Base-by-base conservation (phyloP, 1,284 basidiomycete species). In the Acaromyces ingoldii region DNA sequence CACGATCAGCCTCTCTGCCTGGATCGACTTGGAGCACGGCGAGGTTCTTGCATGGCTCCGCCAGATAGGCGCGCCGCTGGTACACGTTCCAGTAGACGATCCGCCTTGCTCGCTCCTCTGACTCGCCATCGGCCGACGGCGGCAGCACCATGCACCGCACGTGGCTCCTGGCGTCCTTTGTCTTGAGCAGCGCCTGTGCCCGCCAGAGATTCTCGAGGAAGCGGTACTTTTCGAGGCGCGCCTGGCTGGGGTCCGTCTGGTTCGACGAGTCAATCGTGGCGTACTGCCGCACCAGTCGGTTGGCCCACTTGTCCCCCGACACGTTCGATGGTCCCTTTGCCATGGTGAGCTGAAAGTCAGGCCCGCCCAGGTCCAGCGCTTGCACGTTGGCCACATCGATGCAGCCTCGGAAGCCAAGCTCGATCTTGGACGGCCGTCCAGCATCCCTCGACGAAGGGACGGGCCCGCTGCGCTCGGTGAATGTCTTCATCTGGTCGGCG, bases 341-440 rank as follows among this genome's bases (percentile, higher is more conserved):
- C 10, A 69, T 15, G n/a, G 48, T 88, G 13, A 93, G 70, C 64
- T 92, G 87, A 51, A 96, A 84, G 65, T 93, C 91, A 45, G 65
- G 36, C 2, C 58, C 51, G 21, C 62, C 62, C 6, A 69, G 59
- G 38, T 65, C 67, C n/a, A 52, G 86, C 0, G 83, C 88, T 2
- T 85, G 85, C 11, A 96, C 78, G 60, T 95, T 90, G 6, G 85
- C 82, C 4, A 97, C 79, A 66, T 91, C 88, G 47, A 95, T 80
- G 1, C 89, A 82, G 0, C 93, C 93, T 69, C 88, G 88, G 77
- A 83, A 96, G 26, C 82, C 82, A 80, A 97, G 83, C 9, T 86
- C 87, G 43, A 82, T 85, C 77, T 86, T 89, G n/a, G n/a, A n/a
- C n/a, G n/a, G n/a, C n/a, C n/a, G 77, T 85, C n/a, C n/a, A n/a